Percentiles rank a stretch among this genome's conserved stretches.
These are phyloP conservation scores for Takashimella tepidaria DNA, from an alignment of 1,284 basidiomycete genomes.

Conservation along the genomic window DNA sequence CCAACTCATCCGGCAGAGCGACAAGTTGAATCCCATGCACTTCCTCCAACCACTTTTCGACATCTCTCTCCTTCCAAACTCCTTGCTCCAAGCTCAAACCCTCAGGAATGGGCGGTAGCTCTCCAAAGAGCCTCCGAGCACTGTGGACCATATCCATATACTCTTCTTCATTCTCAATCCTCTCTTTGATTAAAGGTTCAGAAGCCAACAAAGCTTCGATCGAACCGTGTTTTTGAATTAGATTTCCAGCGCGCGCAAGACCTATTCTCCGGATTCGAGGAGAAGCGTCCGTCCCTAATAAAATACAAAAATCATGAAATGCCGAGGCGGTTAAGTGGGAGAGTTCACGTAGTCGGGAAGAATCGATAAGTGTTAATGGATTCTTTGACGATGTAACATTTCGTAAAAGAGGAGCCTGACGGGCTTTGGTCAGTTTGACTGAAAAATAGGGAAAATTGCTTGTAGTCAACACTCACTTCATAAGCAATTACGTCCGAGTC, in stretches of 20 bases:
- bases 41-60: slow-evolving; percentile 31
- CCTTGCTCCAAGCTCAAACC: slow-evolving; percentile 12
- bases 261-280: slow-evolving; percentile 73
- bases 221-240: slow-evolving; percentile 62
- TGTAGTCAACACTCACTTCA: slow-evolving; percentile 25
- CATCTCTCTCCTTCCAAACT: slow-evolving; percentile 15
- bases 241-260: slow-evolving; percentile 63
- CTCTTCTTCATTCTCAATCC: slow-evolving; percentile 18
- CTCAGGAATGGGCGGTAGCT: slow-evolving; percentile 32
- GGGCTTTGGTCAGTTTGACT: slow-evolving; percentile 4
- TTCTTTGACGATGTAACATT: slow-evolving; percentile 59
- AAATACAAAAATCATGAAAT: slow-evolving; percentile 74
- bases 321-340: slow-evolving; percentile 53
- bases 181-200: slow-evolving; percentile 19
- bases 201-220: slow-evolving; percentile 62
- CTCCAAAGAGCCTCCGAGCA: slow-evolving; percentile 41
- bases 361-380: slow-evolving; percentile 62
- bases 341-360: slow-evolving; percentile 56
- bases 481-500: slow-evolving; percentile 57
- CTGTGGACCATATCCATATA: slow-evolving; percentile 38
- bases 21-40: slow-evolving; percentile 29
- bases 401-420: slow-evolving; percentile 66
- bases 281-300: slow-evolving; percentile 84
- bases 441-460: neutral
- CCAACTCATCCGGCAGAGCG: neutral